Base-by-base conservation (phyloP, 2,329 filamentous ascomycete genomes). In the Xylariaceae sp. region DNA sequence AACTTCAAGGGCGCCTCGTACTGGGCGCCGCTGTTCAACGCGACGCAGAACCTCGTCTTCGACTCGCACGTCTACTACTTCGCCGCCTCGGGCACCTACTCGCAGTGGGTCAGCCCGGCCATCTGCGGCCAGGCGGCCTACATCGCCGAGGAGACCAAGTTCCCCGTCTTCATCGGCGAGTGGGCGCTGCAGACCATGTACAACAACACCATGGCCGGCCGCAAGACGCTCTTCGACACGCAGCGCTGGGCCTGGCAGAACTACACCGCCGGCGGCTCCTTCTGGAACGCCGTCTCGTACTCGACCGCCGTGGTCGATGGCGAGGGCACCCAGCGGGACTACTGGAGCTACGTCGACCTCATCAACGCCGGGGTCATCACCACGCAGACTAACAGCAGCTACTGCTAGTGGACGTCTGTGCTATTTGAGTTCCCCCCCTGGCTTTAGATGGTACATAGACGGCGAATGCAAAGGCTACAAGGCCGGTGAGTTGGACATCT, bases 51-150 rank as follows among this genome's bases (percentile, higher is more conserved):
- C 39, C 24, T 58, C 24, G 53, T 57, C 15, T 43, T 58, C 29
- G 53, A 57, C 35, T 32, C 35, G 4, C 54, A 56, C 38, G 38
- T 49, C 30, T 56, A 57, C 40, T 57, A 49, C 43, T 57, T 31
- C 33, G 21, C 12, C 8, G 21, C 8, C 8, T 12, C 8, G 21
- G 8, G 8, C 8, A 23, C 21, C 21, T 8, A 8, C 8, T 23
- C 21, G 21, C 21, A 8, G 8, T 8, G 21, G 8, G 8, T 23
- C 8, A 8, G 8, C 8, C 12, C 8, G 8, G 8, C 8, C 8
- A 8, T 23, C 8, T 23, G 21, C 21, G 21, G 8, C 21, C 8
- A 23, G 8, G 21, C 21, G 21, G 8, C 8, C 21, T 8, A 8
- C 21, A 8, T 23, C 8, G 21, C 21, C 21, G 21, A 12, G 8